Percentiles rank a stretch among this genome's conserved stretches.
phyloP scores from a whole-genome alignment of 2,329 filamentous ascomycete genomes.

The Microcyclosporella mali region DNA sequence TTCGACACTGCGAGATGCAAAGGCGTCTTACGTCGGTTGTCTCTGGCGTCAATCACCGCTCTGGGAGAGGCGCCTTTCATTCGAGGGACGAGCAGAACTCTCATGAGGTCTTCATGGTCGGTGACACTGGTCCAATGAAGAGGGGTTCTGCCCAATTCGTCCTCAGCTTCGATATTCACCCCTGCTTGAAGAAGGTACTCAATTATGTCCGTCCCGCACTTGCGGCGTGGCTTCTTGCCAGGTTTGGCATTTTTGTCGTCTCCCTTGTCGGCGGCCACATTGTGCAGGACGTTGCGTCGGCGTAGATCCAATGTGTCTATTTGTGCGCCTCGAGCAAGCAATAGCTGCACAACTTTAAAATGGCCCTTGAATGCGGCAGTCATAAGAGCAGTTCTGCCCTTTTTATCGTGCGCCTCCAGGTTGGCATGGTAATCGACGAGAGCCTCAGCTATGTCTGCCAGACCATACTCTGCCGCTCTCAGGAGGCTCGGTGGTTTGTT shows the following conservation, averaged over 20 bases:
- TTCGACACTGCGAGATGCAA: slow-evolving; percentile 20
- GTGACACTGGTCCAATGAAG: slow-evolving; percentile 24
- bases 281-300: slow-evolving; percentile 33
- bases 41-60: slow-evolving; percentile 15
- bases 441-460: slow-evolving; percentile 10
- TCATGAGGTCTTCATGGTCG: slow-evolving; percentile 20
- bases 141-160: slow-evolving; percentile 20
- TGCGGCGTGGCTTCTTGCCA: slow-evolving; percentile 10
- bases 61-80: slow-evolving; percentile 15
- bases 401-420: slow-evolving; percentile 36
- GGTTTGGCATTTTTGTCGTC: slow-evolving; percentile 8
- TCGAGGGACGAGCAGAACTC: slow-evolving; percentile 13
- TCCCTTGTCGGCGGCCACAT: slow-evolving; percentile 38
- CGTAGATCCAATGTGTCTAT: slow-evolving; percentile 20
- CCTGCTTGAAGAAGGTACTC: slow-evolving; percentile 20
- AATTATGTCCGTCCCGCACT: slow-evolving; percentile 18
- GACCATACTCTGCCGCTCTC: slow-evolving; percentile 19
- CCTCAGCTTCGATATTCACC: slow-evolving; percentile 19
- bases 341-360: slow-evolving; percentile 33
- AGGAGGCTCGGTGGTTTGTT: slow-evolving; percentile 19
- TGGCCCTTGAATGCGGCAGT: slow-evolving; percentile 40
- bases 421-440: slow-evolving; percentile 17
- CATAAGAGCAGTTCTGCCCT: slow-evolving; percentile 40
- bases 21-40: slow-evolving; percentile 20
- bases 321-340: slow-evolving; percentile 29